Evolutionary conservation across 1,139 yeast species (phyloP), one percentile per base, ranked within the genome.

Genomic region (Candida gigantensis): DNA sequence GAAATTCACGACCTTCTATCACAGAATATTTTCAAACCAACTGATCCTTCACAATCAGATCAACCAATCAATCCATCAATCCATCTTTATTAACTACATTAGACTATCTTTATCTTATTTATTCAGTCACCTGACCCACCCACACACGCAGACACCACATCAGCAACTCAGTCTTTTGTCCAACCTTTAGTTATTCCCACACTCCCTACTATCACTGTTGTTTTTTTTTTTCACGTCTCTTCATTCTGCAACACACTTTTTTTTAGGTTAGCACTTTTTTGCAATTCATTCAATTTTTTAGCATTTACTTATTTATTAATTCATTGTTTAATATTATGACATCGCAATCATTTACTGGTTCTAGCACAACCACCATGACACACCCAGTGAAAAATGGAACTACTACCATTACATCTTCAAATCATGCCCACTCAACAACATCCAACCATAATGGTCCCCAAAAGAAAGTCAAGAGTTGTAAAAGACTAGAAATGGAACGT

Each of bases 401-500:
- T 10, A 8, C 23, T 5, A 14, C 30, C 13, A 25, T 6, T 28
- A 12, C 20, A 34, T n/a, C 36, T 31, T 6, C 39, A 4, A 6
- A 12, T 4, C 13, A 8, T 37, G 14, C 26, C 37, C 15, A 33
- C 24, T 10, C 40, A 33, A 19, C 42, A 32, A 9, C 36, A 36
- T 6, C 40, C 36, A 11, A 34, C 32, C 4, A 42, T 47, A 10
- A 51, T 13, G 16, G 28, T 8, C 25, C 26, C 3, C 32, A 20
- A 16, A 29, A 29, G 26, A 29, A 29, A 13, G 6, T 17, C 6
- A 29, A 29, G n/a, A 29, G 32, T 10, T 29, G 47, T 38, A 75
- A 73, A 45, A 68, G 95, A 44, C 67, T 83, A 25, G 95, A 88
- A 44, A 73, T 90, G 19, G 94, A 86, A 49, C 59, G 66, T 2